Evolutionary conservation across 495 filamentous ascomycete species (phyloP).

Genomic region (Choiromyces venosus): DNA sequence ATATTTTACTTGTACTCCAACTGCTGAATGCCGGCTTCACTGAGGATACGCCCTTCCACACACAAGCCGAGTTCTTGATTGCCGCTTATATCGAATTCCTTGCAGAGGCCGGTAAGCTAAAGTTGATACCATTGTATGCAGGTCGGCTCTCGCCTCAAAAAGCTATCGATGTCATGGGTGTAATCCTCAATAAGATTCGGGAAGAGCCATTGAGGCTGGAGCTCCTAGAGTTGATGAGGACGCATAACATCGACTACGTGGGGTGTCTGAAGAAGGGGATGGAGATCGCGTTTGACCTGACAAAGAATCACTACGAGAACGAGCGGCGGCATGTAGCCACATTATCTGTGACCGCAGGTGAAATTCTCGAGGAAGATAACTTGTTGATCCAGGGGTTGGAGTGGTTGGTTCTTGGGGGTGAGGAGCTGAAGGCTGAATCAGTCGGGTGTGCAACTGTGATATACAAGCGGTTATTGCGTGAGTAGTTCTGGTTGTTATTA

Average conservation of each 20-base stretch:
- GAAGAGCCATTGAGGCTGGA: conserved; percentile 51
- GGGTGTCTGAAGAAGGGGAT: conserved; percentile 48
- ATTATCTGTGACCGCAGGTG: conserved; percentile 54
- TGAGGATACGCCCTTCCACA: conserved; percentile 36
- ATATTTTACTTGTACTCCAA: conserved; percentile 53
- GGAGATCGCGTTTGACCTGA: conserved; percentile 27
- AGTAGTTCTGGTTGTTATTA: conserved; percentile 39
- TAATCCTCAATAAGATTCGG: conserved; percentile 59
- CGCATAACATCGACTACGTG: conserved; percentile 51
- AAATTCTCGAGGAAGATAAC: conserved; percentile 63
- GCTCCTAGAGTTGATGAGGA: conserved; percentile 52
- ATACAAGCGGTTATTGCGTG: conserved; percentile 70
- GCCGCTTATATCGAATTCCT: conserved; percentile 76
- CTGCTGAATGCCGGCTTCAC: conserved; percentile 45
- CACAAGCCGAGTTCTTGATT: conserved; percentile 57
- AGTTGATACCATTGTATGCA: conserved; percentile 80
- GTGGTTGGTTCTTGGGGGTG: conserved; percentile 74
- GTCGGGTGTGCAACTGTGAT: conserved; percentile 61
- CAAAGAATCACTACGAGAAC: conserved; percentile 25
- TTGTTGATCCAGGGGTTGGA: conserved; percentile 71
- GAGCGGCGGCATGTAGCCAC: conserved; percentile 31
- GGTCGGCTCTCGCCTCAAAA: conserved; percentile 59
- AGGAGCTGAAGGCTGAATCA: conserved; percentile 64
- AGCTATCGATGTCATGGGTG: conserved; percentile 47
- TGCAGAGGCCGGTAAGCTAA: conserved; percentile 59